Percentiles rank a stretch among this genome's conserved stretches.
phyloP scores from a whole-genome alignment of 108 stramenopile genomes.

The Conticribra weissflogii region DNA sequence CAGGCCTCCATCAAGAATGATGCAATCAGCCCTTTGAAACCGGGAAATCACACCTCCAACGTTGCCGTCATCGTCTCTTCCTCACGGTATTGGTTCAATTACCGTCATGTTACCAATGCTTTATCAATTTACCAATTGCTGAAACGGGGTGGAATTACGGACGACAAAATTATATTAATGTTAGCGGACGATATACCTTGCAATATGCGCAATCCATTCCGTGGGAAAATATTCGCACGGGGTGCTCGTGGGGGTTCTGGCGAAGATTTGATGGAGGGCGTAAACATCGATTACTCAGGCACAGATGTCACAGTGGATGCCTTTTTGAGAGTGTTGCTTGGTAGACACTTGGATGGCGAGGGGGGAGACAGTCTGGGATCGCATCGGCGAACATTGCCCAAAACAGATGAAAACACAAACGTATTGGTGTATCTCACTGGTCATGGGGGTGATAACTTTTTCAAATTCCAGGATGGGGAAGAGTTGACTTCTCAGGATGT shows the following conservation, averaged over 20 bases:
- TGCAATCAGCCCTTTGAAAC: slow-evolving; percentile 7
- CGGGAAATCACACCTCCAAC: slow-evolving; percentile 49
- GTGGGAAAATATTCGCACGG: slow-evolving; percentile 66
- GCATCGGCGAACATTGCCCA: slow-evolving; percentile 40
- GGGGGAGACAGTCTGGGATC: slow-evolving; percentile 7
- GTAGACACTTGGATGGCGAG: slow-evolving; percentile 48
- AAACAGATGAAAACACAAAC: slow-evolving; percentile 59
- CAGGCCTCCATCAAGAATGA: slow-evolving; percentile 14
- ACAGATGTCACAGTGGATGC: slow-evolving; percentile 95
- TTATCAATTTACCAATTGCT: slow-evolving; percentile 75
- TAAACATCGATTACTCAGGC: slow-evolving; percentile 91
- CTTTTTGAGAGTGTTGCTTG: slow-evolving; percentile 79
- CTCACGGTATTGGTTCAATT: slow-evolving; percentile 93
- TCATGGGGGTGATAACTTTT: slow-evolving; percentile 96
- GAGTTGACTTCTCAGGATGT: slow-evolving; percentile 88
- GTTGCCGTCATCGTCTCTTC: slow-evolving; percentile 83
- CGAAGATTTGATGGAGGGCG: slow-evolving; percentile 64
- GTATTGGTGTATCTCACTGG: slow-evolving; percentile 92
- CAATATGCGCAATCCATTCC: slow-evolving; percentile 73
- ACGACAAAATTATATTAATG: slow-evolving; percentile 89
- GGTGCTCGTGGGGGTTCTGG: slow-evolving; percentile 50
- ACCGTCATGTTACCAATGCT: slow-evolving; percentile 91
- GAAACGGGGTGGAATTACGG: slow-evolving; percentile 68
- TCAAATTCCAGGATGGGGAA: slow-evolving; percentile 97
- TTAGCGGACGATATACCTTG: slow-evolving; percentile 87